Evolutionary conservation across 768 basidiomycete species (phyloP), one percentile per base, ranked within the genome.

Genomic region (Amanita thiersii): DNA sequence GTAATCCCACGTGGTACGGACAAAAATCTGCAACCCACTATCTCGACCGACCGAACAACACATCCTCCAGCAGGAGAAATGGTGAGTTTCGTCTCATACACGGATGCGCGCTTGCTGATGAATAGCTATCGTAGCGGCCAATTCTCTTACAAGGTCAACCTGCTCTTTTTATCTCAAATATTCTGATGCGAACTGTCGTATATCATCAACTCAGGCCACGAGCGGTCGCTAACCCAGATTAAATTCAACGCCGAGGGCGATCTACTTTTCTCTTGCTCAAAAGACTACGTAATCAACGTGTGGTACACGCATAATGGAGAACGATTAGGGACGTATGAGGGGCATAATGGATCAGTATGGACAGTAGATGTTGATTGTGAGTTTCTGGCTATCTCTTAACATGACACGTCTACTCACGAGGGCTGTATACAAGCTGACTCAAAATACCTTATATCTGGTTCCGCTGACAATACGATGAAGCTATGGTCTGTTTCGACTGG

Each of bases 221-320:
- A 97, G 69, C 90, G 94, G 56, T 86, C 94, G 38, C 70, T 98
- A 55, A 97, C 93, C 5, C 91, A 97, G 67, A 87, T 97, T 75
- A 91, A 90, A 68, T 98, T 89, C 74, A 99, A 97, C 67, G 63
- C 71, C 40, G 96, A 98, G 57, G 96, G 96, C 50, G 96, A 98
- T 64, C 73, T 99, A 11, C 72, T 99, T 38, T 96, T 99, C 63
- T 83, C 91, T 17, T 89, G 86, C 57, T 91, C 90, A 52, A 99
- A 99, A 73, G 96, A 99, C 61, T 76, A 85, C 54, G 61, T 88
- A 51, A 87, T 97, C 60, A 97, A 96, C 58, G 92, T 90, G 38
- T 98, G 94, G 94, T 96, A 76, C 61, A 83, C 92, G 9, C 89
- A 94, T 54, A 99, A 99, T 54, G 96, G 96, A 38, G 96, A 98